phyloP scores from a whole-genome alignment of 2,329 filamentous ascomycete genomes.

The Apiospora pterosperma region DNA sequence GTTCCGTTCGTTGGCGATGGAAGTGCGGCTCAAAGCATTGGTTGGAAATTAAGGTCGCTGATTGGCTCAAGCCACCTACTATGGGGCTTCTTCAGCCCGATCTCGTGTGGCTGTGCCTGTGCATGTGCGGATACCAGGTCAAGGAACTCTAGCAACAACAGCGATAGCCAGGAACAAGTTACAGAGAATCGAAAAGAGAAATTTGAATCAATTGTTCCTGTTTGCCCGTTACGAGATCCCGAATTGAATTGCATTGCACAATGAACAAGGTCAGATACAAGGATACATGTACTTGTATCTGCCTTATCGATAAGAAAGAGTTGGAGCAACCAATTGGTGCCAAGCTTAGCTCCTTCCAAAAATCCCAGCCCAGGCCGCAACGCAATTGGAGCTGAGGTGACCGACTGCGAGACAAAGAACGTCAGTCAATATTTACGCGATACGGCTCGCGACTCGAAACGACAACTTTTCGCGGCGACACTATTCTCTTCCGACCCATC shows the following conservation, averaged over 20 bases:
- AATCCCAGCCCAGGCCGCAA: neutral
- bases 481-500: neutral
- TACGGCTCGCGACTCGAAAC: neutral
- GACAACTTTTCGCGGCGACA: neutral
- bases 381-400: neutral
- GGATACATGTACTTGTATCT: conserved; percentile 13
- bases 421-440: conserved; percentile 1
- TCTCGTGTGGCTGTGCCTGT: conserved; percentile 7
- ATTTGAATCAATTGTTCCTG: neutral
- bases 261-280: neutral
- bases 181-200: neutral
- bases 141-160: neutral
- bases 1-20: conserved; percentile 6
- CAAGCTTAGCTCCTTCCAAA: conserved; percentile 1
- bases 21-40: conserved; percentile 15
- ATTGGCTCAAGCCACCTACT: conserved; percentile 30
- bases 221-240: no score
- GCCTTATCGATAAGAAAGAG: conserved; percentile 31
- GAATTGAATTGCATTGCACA: neutral
- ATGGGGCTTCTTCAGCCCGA: conserved; percentile 3
- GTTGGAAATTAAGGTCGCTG: conserved; percentile 28
- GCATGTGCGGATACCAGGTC: neutral
- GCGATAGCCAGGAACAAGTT: neutral
- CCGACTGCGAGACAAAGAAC: neutral
- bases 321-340: no score